Percentiles rank a stretch among this genome's conserved stretches.
Conservation (phyloP, 306 rosid species). For the Acacia acuminata region DNA sequence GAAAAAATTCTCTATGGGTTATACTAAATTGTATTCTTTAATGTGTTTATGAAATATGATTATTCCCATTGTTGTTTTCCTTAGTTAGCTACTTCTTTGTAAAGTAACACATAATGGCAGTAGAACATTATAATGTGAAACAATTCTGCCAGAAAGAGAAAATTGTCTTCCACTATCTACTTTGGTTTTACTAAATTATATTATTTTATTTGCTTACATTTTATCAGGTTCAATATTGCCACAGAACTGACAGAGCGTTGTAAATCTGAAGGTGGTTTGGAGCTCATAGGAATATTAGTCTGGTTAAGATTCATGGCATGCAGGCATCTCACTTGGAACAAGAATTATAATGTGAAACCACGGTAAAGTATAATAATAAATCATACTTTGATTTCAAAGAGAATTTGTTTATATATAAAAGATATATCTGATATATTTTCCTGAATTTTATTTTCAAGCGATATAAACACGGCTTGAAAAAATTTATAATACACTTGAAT, state of each 20-base stretch:
- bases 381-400: background rate
- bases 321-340: conserved; percentile 47
- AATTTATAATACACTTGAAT: too few species aligned
- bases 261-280: conserved; percentile 39
- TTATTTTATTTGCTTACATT: background rate
- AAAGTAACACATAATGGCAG: background rate
- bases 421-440: background rate
- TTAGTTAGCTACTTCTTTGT: background rate
- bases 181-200: background rate
- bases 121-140: conserved; percentile 1
- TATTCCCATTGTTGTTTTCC: background rate
- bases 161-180: background rate
- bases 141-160: background rate
- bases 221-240: conserved; percentile 41
- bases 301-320: conserved; percentile 49
- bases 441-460: too few species aligned
- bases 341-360: conserved; percentile 48
- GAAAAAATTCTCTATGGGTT: background rate
- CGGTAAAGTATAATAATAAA: conserved; percentile 16
- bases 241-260: conserved; percentile 34
- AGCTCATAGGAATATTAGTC: conserved; percentile 40
- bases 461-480: too few species aligned
- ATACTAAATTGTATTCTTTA: background rate
- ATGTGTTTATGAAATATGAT: background rate
- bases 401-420: background rate